A percentile compares a stretch with the other conserved stretches of the same genome.
Conservation (phyloP, 805 yeast species). For the Ogataea corticis region DNA sequence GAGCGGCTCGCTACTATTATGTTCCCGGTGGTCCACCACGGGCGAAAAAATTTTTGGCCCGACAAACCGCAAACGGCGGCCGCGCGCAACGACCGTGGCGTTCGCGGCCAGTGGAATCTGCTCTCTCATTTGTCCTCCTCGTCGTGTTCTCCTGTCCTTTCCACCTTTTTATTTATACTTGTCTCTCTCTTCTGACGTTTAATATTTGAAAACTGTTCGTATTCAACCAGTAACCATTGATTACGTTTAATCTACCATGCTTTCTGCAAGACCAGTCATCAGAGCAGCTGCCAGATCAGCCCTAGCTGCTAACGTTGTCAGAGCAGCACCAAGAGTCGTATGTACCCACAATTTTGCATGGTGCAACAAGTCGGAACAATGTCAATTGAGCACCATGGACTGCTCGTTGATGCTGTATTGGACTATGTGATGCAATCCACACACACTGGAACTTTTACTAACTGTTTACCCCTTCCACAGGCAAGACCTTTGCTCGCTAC, state of each 20-base stretch:
- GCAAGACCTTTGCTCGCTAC: conserved; percentile 70
- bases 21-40: conserved; percentile 2
- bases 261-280: conserved; percentile 82
- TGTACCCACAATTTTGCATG: conserved; percentile 28
- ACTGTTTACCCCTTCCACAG: conserved; percentile 35
- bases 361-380: background rate
- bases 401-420: background rate
- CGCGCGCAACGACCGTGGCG: background rate
- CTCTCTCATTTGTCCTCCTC: conserved; percentile 6
- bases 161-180: conserved; percentile 16
- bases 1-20: background rate
- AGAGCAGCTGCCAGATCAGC: conserved; percentile 85
- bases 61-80: background rate
- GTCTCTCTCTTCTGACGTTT: conserved; percentile 10
- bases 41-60: conserved; percentile 4
- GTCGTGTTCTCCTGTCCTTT: conserved; percentile 8
- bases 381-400: conserved; percentile 2
- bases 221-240: conserved; percentile 16
- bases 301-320: conserved; percentile 52
- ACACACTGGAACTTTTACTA: conserved; percentile 11
- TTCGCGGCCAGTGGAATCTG: conserved; percentile 4
- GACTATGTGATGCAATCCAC: background rate
- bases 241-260: conserved; percentile 45
- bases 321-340: conserved; percentile 46
- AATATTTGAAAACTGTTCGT: conserved; percentile 3